Evolutionary conservation across 1,139 yeast species (phyloP).

Genomic region (Petasospora rhodanensis): DNA sequence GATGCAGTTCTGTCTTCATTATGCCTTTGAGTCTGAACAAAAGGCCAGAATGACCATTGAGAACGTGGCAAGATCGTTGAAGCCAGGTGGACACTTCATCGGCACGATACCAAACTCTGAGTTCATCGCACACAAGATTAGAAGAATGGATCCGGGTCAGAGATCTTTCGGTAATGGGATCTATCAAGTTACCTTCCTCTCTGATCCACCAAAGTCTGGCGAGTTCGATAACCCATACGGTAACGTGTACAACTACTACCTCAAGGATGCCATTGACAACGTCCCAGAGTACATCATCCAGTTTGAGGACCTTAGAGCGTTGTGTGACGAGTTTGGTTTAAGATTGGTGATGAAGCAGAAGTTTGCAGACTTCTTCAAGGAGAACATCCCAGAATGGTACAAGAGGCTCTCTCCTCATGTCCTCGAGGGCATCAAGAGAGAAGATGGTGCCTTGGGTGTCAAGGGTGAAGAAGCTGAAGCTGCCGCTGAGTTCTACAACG

Average conservation of each 20-base stretch:
- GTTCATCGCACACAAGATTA: constrained; percentile 63
- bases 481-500: constrained; percentile 66
- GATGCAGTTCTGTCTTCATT: constrained; percentile 88
- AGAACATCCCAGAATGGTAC: constrained; percentile 68
- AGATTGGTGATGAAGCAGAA: constrained; percentile 69
- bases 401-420: constrained; percentile 56
- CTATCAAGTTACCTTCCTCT: constrained; percentile 74
- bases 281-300: constrained; percentile 99
- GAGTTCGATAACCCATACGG: constrained; percentile 76
- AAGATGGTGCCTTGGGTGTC: constrained; percentile 70
- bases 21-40: constrained; percentile 84
- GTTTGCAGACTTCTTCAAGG: constrained; percentile 77
- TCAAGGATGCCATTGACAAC: constrained; percentile 91
- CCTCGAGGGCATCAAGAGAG: constrained; percentile 63
- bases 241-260: constrained; percentile 71
- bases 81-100: constrained; percentile 78
- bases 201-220: constrained; percentile 70
- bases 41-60: constrained; percentile 68
- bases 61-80: constrained; percentile 72
- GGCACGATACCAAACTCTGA: constrained; percentile 96
- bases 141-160: constrained; percentile 44
- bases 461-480: constrained; percentile 91
- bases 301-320: constrained; percentile 74
- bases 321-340: constrained; percentile 81
- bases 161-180: constrained; percentile 77